A percentile compares a stretch with the other conserved stretches of the same genome.
phyloP scores from a whole-genome alignment of 2,329 filamentous ascomycete species.

The Sclerotinia borealis region DNA sequence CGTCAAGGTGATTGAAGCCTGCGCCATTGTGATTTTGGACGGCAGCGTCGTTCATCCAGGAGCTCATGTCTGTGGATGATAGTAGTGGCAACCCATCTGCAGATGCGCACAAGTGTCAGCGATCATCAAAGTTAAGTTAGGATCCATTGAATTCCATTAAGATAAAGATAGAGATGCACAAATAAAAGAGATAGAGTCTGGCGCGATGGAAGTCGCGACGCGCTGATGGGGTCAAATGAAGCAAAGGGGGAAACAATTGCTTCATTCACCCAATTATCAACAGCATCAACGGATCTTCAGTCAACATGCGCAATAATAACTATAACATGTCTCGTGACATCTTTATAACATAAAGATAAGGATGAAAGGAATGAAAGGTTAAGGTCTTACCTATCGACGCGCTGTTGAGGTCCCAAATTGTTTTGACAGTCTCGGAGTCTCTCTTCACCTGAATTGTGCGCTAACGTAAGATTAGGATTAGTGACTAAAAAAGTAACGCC shows the following conservation, averaged over 20 bases:
- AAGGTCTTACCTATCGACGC: conserved; percentile 33
- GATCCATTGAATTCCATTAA: conserved; percentile 5
- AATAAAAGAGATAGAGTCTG: conserved; percentile 9
- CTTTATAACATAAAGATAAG: conserved; percentile 13
- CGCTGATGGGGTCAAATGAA: conserved; percentile 11
- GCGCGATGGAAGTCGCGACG: conserved; percentile 12
- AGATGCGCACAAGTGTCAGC: conserved; percentile 28
- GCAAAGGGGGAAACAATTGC: conserved; percentile 17
- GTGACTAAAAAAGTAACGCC: conserved; percentile 14
- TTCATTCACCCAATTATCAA: conserved; percentile 14
- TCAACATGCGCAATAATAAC: conserved; percentile 2
- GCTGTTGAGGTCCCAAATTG: conserved; percentile 18
- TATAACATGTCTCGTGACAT: conserved; percentile 10
- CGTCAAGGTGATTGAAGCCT: conserved; percentile 56
- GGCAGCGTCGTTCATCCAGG: conserved; percentile 65
- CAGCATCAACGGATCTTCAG: conserved; percentile 1
- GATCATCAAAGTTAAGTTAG: conserved; percentile 16
- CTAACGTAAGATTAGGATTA: conserved; percentile 12
- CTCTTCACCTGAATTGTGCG: conserved; percentile 11
- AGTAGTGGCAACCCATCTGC: conserved; percentile 34
- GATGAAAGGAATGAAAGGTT: conserved; percentile 13
- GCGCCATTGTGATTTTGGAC: conserved; percentile 65
- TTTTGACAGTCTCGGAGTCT: conserved; percentile 13
- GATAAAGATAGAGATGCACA: conserved; percentile 5
- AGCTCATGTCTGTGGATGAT: conserved; percentile 56